phyloP scores from a whole-genome alignment of 306 rosid genomes.

The Rosa lucieae region DNA sequence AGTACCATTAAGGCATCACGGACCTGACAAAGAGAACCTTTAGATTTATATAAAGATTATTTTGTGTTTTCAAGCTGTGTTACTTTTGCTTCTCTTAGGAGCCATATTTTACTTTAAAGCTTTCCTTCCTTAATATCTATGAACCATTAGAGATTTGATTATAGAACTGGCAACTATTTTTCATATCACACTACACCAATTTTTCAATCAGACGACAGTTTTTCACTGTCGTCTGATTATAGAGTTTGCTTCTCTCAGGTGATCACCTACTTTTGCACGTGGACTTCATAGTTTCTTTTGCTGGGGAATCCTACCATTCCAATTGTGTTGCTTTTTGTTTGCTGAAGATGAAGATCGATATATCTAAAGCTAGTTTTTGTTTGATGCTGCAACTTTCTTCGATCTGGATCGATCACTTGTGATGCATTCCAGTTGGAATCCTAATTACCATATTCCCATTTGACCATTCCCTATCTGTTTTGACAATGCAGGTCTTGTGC shows the following conservation, averaged over 20 bases:
- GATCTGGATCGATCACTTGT: not conserved
- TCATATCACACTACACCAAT: too few relatives aligned
- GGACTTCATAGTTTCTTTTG: not conserved
- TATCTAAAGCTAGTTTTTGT: conserved; percentile 8
- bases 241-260: too few relatives aligned
- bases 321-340: not conserved
- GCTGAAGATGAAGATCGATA: conserved; percentile 2
- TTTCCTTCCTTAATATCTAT: too few relatives aligned
- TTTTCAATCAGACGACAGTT: too few relatives aligned
- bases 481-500: too few relatives aligned
- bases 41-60: too few relatives aligned
- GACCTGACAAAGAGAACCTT: too few relatives aligned
- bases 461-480: not conserved
- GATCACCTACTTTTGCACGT: not conserved
- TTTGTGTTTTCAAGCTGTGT: too few relatives aligned
- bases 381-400: conserved; percentile 5
- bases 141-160: not conserved
- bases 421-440: not conserved
- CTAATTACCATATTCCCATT: not conserved
- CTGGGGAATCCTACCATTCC: conserved; percentile 9
- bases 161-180: not conserved
- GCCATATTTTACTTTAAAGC: not conserved
- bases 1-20: too few relatives aligned
- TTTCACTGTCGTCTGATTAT: too few relatives aligned
- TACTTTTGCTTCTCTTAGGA: too few relatives aligned